Evolutionary conservation across 1,284 basidiomycete genomes (phyloP), one percentile per base, ranked within the genome.

Genomic region (Sanguinoderma infundibulare): DNA sequence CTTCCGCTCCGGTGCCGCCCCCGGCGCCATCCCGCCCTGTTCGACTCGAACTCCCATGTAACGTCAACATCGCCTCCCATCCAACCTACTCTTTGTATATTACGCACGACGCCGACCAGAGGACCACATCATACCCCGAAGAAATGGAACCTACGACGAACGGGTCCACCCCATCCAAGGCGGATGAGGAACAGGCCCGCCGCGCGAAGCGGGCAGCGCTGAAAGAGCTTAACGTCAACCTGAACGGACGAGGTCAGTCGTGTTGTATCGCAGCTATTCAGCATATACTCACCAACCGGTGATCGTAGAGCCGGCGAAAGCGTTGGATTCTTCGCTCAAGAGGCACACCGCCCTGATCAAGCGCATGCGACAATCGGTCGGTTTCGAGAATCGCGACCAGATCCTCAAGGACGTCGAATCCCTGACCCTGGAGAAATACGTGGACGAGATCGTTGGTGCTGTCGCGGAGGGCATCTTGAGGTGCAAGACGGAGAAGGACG

Each of bases 341-440:
- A 89, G 94, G 24, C 95, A 98, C 75, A 98, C 95, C 0, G 93
- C 94, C 1, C 84, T 97, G 65, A 93, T 98, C 67, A 98, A 96
- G 76, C 88, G 92, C 38, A 90, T 97, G 70, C 85, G 89, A 39
- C 92, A 89, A 72, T 92, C 91, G 35, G 81, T 96, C 69, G 89
- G 91, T 53, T 72, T 81, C 32, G 94, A 95, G 65, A 89, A 92
- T 72, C 87, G 87, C 55, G 93, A 95, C 66, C 89, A 92, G 69
- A 87, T 98, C 61, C 79, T 96, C 71, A 97, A 96, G 76, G 98
- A 99, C 71, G 88, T 98, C 64, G 89, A 94, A 62, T 83, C 89
- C 0, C 83, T 99, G 50, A 91, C 94, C 4, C 82, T 99, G 52
- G 95, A 95, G 77, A 99, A 98, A 76, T 98, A 99, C 74, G 83